Evolutionary conservation across 768 basidiomycete genomes (phyloP).

Genomic region (Paxillus involutus): DNA sequence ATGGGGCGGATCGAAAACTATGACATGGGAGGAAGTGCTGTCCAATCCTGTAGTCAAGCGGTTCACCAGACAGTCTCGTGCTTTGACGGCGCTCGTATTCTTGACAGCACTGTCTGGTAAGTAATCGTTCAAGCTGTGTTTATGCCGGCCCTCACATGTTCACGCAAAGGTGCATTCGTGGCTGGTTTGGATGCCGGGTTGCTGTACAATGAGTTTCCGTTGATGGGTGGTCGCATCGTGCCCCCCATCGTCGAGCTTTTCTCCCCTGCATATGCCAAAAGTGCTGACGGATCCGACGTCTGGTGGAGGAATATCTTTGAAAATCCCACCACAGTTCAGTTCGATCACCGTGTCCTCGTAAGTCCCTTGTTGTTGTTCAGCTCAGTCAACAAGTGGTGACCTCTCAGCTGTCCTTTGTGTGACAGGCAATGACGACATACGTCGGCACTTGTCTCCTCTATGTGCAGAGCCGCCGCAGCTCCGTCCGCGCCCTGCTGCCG

Average conservation of each 20-base stretch:
- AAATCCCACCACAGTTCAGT: slow-evolving; percentile 97
- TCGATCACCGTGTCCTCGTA: slow-evolving; percentile 91
- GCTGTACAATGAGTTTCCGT: slow-evolving; percentile 97
- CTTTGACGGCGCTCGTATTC: slow-evolving; percentile 77
- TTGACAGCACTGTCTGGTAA: slow-evolving; percentile 90
- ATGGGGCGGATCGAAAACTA: slow-evolving; percentile 56
- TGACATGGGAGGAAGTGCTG: slow-evolving; percentile 46
- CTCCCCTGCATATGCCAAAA: slow-evolving; percentile 71
- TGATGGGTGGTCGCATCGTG: slow-evolving; percentile 86
- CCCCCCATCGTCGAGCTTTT: slow-evolving; percentile 86
- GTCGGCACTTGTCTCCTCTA: slow-evolving; percentile 63
- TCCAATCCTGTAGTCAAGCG: slow-evolving; percentile 54
- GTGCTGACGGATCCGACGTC: slow-evolving; percentile 65
- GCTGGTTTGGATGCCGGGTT: slow-evolving; percentile 96
- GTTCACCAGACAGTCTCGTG: slow-evolving; percentile 60
- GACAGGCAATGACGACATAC: slow-evolving; percentile 85
- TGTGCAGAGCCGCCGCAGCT: slow-evolving; percentile 52
- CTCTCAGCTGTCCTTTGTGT: slow-evolving; percentile 3
- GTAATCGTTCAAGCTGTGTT: slow-evolving; percentile 11
- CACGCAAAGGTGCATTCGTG: slow-evolving; percentile 83
- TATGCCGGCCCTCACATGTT: slow-evolving; percentile 1
- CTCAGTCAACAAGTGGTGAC: not conserved
- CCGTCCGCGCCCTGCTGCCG: slow-evolving; percentile 51
- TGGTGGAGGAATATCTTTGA: slow-evolving; percentile 98
- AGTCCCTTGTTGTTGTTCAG: slow-evolving; percentile 31